Base-by-base conservation (phyloP, 1,284 basidiomycete genomes). In the Sphagnurus paluster region DNA sequence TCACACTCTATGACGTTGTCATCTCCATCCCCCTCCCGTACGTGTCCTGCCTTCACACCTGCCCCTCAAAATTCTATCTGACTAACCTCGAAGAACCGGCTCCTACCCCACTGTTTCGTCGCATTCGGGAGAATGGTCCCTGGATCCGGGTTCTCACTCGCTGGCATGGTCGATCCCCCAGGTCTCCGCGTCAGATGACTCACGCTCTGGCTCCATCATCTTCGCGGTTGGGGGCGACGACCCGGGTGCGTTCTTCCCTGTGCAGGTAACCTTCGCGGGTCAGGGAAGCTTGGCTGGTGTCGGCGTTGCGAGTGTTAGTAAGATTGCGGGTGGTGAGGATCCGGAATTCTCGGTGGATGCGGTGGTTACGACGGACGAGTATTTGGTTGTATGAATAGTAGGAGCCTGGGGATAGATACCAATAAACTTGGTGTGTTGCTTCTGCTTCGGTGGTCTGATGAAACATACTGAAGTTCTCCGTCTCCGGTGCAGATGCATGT, bases 21-120 rank as follows among this genome's bases (percentile, higher is more conserved):
- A 92, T 98, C 53, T 86, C 88, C 43, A 95, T 98, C 56, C 95
- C 96, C 20, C 80, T 98, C 39, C 93, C 94, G 80, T 92, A 67
- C 63, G 87, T 46, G 25, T 10, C 32, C 36, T 44, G 32, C 34
- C 29, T n/a, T 32, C 26, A 13, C 14, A 7, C 19, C 7, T 10
- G n/a, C 17, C 7, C 34, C 4, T 13, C 34, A 4, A 33, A 10
- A 6, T 14, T 10, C 5, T 7, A 10, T 20, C 34, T 35, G 17
- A 35, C 34, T 2, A 17, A 5, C 11, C 24, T 26, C 24, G 23
- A 17, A 90, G 88, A 5, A 69, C 82, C 41, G 90, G 90, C 39
- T 88, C 90, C 2, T 91, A 93, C 62, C 93, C 92, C 1, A 87
- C 86, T 5, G 87, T 98, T 32, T 81, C 87, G 2, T 82, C 86